A percentile compares a stretch with the other conserved stretches of the same genome.
phyloP scores from a whole-genome alignment of 331 rosid genomes.

The Rosa hybrid region DNA sequence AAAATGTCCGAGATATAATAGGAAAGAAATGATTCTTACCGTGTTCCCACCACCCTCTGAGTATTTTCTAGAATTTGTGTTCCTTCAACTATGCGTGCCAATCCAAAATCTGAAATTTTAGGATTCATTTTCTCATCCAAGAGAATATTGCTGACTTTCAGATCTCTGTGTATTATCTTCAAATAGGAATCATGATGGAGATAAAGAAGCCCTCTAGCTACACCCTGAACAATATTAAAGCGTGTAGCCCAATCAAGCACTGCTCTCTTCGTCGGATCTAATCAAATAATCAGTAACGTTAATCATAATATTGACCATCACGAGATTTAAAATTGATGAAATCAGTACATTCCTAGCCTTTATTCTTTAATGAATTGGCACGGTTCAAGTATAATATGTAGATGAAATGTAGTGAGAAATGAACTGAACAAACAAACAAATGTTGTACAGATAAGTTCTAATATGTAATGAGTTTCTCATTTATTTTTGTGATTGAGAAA shows the following conservation, averaged over 20 bases:
- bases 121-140: slow-evolving; percentile 41
- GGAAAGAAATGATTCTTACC: slow-evolving; percentile 23
- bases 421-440: background rate
- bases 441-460: too few relatives aligned
- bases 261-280: slow-evolving; percentile 34
- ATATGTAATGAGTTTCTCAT: too few relatives aligned
- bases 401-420: too few relatives aligned
- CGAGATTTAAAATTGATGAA: too few relatives aligned
- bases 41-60: slow-evolving; percentile 40
- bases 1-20: slow-evolving; percentile 12
- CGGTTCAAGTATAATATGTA: too few relatives aligned
- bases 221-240: background rate
- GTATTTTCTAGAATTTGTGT: slow-evolving; percentile 29
- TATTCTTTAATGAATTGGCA: too few relatives aligned
- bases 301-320: too few relatives aligned
- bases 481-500: too few relatives aligned
- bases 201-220: slow-evolving; percentile 37
- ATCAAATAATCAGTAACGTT: background rate
- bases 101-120: slow-evolving; percentile 44
- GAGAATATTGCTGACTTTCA: slow-evolving; percentile 46
- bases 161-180: background rate
- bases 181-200: slow-evolving; percentile 25
- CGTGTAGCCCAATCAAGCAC: slow-evolving; percentile 18
- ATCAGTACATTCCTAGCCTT: too few relatives aligned
- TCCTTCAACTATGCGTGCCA: slow-evolving; percentile 38